Base-by-base conservation (phyloP, 2,329 filamentous ascomycete species). In the Neonectria ditissima region DNA sequence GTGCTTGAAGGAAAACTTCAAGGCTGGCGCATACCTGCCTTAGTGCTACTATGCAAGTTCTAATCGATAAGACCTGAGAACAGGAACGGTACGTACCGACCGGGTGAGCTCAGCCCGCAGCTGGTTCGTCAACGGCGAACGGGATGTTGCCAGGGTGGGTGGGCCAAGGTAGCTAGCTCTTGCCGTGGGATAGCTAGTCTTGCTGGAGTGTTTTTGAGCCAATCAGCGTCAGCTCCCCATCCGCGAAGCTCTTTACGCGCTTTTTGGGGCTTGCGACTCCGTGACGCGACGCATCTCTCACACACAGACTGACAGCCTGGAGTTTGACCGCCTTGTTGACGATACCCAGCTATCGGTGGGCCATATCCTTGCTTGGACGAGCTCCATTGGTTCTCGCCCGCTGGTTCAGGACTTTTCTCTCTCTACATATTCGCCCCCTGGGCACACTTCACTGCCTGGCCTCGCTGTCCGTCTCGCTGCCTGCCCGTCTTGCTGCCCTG, bases 1-100 rank as follows among this genome's bases (percentile, higher is more conserved):
- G 59, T 58, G 48, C 60, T 68, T 20, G 59, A 67, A 70, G 60
- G 61, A 67, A 70, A 63, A 50, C 24, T 50, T 59, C 32, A 59
- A 51, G 59, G 55, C 50, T 52, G 50, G 28, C 24, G 24, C 24
- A 26, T n/a, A n/a, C n/a, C n/a, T n/a, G n/a, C n/a, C n/a, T 26
- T 26, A 26, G 24, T 26, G 6, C 4, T 4, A 4, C 24, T 26
- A 26, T n/a, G n/a, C 37, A 18, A 41, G 37, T 20, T 41, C 37
- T 41, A 41, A 41, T 41, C 37, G 37, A 41, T 41, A 41, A 41
- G 37, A 11, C n/a, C 32, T 13, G 7, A 9, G 5, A 32, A 9
- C 16, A 30, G 5, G 4, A 9, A 5, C 11, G n/a, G 37, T 41
- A 41, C 37, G 37, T 41, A 41, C 37, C 37, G n/a, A 37, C 1